These are phyloP conservation scores for Backusella morwellensis DNA, from an alignment of 192 early-diverging fungal species.

Conservation along the genomic window DNA sequence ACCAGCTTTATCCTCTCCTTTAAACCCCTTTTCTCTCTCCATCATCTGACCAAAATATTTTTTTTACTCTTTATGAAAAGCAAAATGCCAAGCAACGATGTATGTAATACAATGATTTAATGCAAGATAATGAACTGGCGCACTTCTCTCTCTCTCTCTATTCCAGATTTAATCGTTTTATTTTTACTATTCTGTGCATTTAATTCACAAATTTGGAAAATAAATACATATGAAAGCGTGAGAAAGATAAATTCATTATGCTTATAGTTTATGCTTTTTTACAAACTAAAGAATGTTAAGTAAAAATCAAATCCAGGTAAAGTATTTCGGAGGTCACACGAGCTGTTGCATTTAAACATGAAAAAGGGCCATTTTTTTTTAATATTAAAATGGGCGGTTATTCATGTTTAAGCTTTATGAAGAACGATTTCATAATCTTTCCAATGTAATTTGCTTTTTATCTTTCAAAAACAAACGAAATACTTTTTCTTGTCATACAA, in stretches of 20 bases:
- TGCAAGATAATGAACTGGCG: background rate
- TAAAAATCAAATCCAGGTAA: background rate
- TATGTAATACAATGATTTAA: background rate
- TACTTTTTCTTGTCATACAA: background rate
- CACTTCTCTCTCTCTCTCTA: background rate
- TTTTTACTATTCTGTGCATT: background rate
- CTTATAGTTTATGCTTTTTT: background rate
- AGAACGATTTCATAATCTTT: background rate
- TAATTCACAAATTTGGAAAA: background rate
- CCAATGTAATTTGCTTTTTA: background rate
- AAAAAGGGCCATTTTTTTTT: background rate
- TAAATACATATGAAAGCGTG: background rate
- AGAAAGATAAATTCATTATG: background rate
- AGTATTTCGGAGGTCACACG: background rate
- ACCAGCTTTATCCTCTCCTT: no score
- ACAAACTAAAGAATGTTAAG: background rate
- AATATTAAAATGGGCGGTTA: background rate
- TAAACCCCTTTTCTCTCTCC: no score
- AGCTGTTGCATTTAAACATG: background rate
- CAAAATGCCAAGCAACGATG: no score
- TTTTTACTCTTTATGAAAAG: no score
- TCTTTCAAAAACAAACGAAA: background rate
- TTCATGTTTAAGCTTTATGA: background rate
- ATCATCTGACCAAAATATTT: no score
- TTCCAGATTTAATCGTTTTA: no score